Conservation (phyloP, 2,329 filamentous ascomycete species). For the Diaporthe eres region DNA sequence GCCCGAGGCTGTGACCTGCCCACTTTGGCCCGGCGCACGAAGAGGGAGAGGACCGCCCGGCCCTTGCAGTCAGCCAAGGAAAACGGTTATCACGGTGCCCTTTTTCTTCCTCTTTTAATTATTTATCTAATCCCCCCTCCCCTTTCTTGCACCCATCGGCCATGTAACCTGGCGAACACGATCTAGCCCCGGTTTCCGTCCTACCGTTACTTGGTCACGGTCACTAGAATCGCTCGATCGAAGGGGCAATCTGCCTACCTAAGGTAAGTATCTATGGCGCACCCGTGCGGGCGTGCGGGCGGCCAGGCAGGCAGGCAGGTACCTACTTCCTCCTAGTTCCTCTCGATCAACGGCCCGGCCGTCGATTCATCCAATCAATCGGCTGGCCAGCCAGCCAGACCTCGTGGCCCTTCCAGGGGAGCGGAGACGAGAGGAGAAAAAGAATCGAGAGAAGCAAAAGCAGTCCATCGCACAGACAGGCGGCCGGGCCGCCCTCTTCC, state of each 20-base stretch:
- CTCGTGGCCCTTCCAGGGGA: conserved; percentile 28
- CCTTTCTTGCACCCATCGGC: not conserved
- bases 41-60: not conserved
- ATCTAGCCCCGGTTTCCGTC: conserved; percentile 4
- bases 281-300: not conserved
- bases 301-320: not conserved
- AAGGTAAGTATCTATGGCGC: not conserved
- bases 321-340: not conserved
- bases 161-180: conserved; percentile 25
- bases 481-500: not conserved
- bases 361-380: conserved; percentile 7
- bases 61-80: conserved; percentile 10
- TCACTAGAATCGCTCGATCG: conserved; percentile 26
- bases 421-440: conserved; percentile 23
- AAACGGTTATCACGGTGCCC: conserved; percentile 1
- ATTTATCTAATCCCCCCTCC: not conserved
- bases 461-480: conserved; percentile 23
- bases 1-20: conserved; percentile 15
- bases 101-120: not conserved
- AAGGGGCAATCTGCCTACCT: conserved; percentile 2
- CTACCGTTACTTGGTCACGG: not conserved
- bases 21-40: not conserved
- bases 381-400: not conserved
- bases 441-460: not conserved
- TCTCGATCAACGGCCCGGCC: conserved; percentile 17